These are phyloP conservation scores for Apiotrichum mycotoxinovorans DNA, from an alignment of 1,284 basidiomycete genomes.

Conservation along the genomic window DNA sequence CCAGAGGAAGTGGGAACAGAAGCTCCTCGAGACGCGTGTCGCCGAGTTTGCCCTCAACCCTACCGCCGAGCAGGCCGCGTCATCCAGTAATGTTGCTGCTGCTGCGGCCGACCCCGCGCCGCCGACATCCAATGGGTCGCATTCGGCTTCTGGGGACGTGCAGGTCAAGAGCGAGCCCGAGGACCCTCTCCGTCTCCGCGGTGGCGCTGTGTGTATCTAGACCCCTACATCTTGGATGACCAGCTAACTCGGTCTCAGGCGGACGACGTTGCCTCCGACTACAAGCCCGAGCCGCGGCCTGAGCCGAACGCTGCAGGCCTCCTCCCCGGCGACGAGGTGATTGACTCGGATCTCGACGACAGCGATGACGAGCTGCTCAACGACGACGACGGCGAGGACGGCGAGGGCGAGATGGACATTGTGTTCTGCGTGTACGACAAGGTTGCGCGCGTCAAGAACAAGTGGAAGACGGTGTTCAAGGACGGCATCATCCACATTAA, in stretches of 20 bases:
- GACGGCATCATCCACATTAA: slow-evolving; percentile 98
- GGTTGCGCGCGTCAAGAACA: slow-evolving; percentile 97
- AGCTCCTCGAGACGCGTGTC: slow-evolving; percentile 85
- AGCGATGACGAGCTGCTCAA: slow-evolving; percentile 65
- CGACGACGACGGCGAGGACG: slow-evolving; percentile 50
- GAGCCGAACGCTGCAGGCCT: slow-evolving; percentile 50
- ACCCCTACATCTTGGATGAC: neutral
- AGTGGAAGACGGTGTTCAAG: slow-evolving; percentile 99
- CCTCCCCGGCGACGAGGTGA: slow-evolving; percentile 65
- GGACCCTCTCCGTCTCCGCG: slow-evolving; percentile 38
- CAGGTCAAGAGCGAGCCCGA: slow-evolving; percentile 45
- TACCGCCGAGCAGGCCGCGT: slow-evolving; percentile 22
- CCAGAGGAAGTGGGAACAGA: slow-evolving; percentile 92
- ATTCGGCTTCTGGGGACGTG: slow-evolving; percentile 15
- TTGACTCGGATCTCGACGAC: slow-evolving; percentile 95
- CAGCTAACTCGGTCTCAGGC: neutral
- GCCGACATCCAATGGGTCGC: slow-evolving; percentile 1
- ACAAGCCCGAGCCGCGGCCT: slow-evolving; percentile 24
- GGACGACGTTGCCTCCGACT: slow-evolving; percentile 1
- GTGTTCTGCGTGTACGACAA: slow-evolving; percentile 99
- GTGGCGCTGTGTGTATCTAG: slow-evolving; percentile 29
- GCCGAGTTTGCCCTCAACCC: slow-evolving; percentile 66
- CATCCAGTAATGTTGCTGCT: slow-evolving; percentile 7
- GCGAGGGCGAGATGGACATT: slow-evolving; percentile 67
- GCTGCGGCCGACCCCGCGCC: neutral